Base-by-base conservation (phyloP, 2,329 filamentous ascomycete genomes). In the Clathrospora elynae region DNA sequence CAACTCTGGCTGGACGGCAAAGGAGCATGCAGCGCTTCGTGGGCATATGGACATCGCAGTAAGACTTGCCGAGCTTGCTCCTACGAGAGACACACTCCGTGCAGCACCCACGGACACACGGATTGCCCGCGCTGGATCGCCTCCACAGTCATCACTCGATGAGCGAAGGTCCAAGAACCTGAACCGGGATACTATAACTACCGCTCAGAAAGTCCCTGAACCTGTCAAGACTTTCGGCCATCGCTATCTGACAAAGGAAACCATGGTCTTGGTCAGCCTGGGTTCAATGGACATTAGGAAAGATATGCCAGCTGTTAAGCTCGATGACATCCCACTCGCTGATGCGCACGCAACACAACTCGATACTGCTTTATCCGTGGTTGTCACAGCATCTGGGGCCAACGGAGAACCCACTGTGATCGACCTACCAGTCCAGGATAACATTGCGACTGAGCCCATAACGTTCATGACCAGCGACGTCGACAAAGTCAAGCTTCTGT, bases 141-240 rank as follows among this genome's bases (percentile, higher is more conserved):
- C 76, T 2, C 72, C 78, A 1, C 79, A 81, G 6, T 82, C 82
- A 0, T 90, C 86, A 0, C 78, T 78, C 3, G 75, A 75, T 29
- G 75, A 77, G 37, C 67, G 74, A 26, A 68, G 71, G 19, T 67
- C 65, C 6, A 68, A 66, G 35, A 64, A 62, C 16, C 46, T 71
- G 41, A 61, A 68, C 6, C 71, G 73, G 42, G 71, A 75, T 35
- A 52, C 48, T 42, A 53, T 68, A 13, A 69, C 30, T 9, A 19
- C 42, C 17, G 32, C 60, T 48, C 52, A 77, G 5, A 78, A 83
- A 35, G 73, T 78, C 5, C 75, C 84, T 2, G 90, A 96, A 52
- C 86, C 91, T 4, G 82, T 97, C 53, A 97, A 97, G 72, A 88
- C 90, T 1, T 99, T 97, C 70, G 93, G 93, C 42, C 93, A 99